phyloP scores from a whole-genome alignment of 202 grass and related monocot genomes.

The Musa balbisiana region DNA sequence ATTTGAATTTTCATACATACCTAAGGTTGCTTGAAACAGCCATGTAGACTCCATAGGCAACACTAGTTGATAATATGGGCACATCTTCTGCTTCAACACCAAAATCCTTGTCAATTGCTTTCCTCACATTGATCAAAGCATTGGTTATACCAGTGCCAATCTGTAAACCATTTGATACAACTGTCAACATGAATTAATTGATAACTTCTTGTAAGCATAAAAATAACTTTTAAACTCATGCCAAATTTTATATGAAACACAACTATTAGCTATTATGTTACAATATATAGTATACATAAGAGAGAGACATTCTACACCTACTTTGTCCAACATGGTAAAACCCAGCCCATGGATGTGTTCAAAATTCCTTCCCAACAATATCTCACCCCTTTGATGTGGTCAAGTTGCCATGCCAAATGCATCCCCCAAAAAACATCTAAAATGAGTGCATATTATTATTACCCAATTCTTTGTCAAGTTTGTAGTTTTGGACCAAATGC shows the following conservation, averaged over 20 bases:
- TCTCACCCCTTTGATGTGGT: too few species aligned
- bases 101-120: slow-evolving; percentile 52
- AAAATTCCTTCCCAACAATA: too few species aligned
- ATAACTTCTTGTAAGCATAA: not conserved
- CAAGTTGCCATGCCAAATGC: too few species aligned
- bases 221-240: not conserved
- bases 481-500: too few species aligned
- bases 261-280: too few species aligned
- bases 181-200: not conserved
- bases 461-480: too few species aligned
- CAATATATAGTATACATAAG: too few species aligned
- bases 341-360: too few species aligned
- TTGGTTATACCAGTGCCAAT: slow-evolving; percentile 77
- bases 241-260: not conserved
- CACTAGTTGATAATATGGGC: slow-evolving; percentile 64
- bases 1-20: slow-evolving; percentile 26
- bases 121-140: slow-evolving; percentile 78
- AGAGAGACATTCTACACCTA: too few species aligned
- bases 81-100: slow-evolving; percentile 63
- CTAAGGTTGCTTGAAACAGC: slow-evolving; percentile 94
- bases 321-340: too few species aligned
- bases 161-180: slow-evolving; percentile 34
- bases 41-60: slow-evolving; percentile 97
- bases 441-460: too few species aligned
- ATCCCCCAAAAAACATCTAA: too few species aligned